Evolutionary conservation across 2,329 filamentous ascomycete species (phyloP).

Genomic region (Fusarium agapanthi): DNA sequence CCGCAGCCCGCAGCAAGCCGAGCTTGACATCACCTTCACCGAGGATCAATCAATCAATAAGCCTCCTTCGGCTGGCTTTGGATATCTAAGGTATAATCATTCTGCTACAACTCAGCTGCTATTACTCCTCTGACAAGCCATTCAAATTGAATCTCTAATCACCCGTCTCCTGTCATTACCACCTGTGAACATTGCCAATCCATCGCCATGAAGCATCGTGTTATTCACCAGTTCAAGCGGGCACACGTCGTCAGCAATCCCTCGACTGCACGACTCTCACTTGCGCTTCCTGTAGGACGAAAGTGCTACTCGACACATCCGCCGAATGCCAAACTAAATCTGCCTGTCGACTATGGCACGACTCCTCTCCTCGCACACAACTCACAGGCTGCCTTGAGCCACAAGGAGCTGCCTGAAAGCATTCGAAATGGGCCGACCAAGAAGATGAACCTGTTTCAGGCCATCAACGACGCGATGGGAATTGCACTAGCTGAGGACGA

Average conservation of each 20-base stretch:
- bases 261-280: slow-evolving; percentile 27
- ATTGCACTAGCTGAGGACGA: slow-evolving; percentile 86
- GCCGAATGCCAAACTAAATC: slow-evolving; percentile 75
- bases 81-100: slow-evolving; percentile 32
- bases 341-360: slow-evolving; percentile 85
- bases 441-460: slow-evolving; percentile 92
- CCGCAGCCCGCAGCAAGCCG: slow-evolving; percentile 51
- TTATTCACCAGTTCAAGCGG: slow-evolving; percentile 44
- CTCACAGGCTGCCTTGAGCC: slow-evolving; percentile 74
- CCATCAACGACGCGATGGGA: slow-evolving; percentile 88
- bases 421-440: slow-evolving; percentile 76
- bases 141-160: slow-evolving; percentile 15
- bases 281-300: slow-evolving; percentile 26
- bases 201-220: slow-evolving; percentile 47
- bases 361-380: slow-evolving; percentile 85
- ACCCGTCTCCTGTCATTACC: slow-evolving; percentile 5
- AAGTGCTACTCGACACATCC: slow-evolving; percentile 64
- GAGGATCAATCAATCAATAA: slow-evolving; percentile 39
- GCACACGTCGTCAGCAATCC: slow-evolving; percentile 33
- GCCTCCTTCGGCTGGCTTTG: slow-evolving; percentile 30
- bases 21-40: slow-evolving; percentile 45
- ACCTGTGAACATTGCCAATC: slow-evolving; percentile 1
- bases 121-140: slow-evolving; percentile 21
- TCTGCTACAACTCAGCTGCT: background rate
- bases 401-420: slow-evolving; percentile 74